Base-by-base conservation (phyloP, 495 filamentous ascomycete genomes). In the Xylaria curta region DNA sequence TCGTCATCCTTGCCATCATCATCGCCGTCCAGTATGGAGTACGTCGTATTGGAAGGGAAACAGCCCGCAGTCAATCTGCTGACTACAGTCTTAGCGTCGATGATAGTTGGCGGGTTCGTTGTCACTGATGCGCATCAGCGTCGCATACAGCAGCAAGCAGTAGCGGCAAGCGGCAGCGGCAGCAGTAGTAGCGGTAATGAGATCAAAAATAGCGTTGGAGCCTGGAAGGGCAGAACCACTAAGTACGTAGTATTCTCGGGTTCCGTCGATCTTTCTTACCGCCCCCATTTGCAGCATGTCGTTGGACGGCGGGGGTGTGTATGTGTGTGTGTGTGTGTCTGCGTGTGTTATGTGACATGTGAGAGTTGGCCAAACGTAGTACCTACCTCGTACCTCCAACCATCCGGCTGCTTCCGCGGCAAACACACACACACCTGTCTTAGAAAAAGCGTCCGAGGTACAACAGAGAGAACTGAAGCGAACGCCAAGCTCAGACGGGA, bases 361-460 rank as follows among this genome's bases (percentile, higher is more conserved):
- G 9, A 54, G 51, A 26, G 51, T 54, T 26, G n/a, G 47, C 1
- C 24, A 4, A 31, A 51, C 53, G 12, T 31, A 26, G 53, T 56
- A 56, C 26, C 53, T 31, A n/a, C n/a, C n/a, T n/a, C n/a, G n/a
- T n/a, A n/a, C n/a, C n/a, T n/a, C n/a, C 15, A 1, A 12, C 36
- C 38, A 62, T 42, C 60, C 60, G 60, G 60, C 36, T 42, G 38
- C 38, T 62, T 62, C 60, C 60, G 36, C 60, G 36, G 17, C 12
- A 2, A n/a, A 42, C n/a, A n/a, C 40, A 61, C 54, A 40, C 12
- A 26, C 47, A 12, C 15, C 7, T 62, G 38, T 44, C 38, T 62
- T 28, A 42, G 38, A 62, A 62, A 62, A 62, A 62, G 63, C 44
- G 47, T 64, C 15, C 61, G 42, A 64, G 40, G 42, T 47, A 40